These are phyloP conservation scores for Citrullus amarus DNA, from an alignment of 306 rosid species.

Conservation along the genomic window DNA sequence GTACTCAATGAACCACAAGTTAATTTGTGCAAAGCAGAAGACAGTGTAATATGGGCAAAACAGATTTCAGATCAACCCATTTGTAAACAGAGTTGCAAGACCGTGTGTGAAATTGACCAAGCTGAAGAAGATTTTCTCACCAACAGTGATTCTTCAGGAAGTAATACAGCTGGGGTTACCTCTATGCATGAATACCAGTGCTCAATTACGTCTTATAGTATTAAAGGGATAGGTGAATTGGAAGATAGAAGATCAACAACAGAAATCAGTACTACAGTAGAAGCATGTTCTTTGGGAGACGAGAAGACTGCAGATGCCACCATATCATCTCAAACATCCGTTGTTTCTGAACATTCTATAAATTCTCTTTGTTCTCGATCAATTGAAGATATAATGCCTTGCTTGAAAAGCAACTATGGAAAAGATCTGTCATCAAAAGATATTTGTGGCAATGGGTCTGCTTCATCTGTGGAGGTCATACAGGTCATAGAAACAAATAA, in stretches of 20 bases:
- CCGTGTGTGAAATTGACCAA: background rate
- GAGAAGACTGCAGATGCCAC: background rate
- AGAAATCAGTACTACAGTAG: background rate
- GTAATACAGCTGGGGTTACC: background rate
- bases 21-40: background rate
- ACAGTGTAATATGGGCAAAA: background rate
- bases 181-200: background rate
- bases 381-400: background rate
- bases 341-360: background rate
- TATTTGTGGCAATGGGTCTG: background rate
- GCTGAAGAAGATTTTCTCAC: background rate
- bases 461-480: slow-evolving; percentile 1
- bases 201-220: background rate
- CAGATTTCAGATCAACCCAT: background rate
- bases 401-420: background rate
- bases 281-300: background rate
- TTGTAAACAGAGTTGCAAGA: background rate
- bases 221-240: background rate
- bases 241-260: background rate
- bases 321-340: background rate
- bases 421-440: background rate
- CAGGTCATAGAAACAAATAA: background rate
- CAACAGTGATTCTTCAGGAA: slow-evolving; percentile 9
- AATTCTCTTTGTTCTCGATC: background rate
- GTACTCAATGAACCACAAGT: background rate